Evolutionary conservation across 108 stramenopile species (phyloP).

Genomic region (Fistulifera solaris): DNA sequence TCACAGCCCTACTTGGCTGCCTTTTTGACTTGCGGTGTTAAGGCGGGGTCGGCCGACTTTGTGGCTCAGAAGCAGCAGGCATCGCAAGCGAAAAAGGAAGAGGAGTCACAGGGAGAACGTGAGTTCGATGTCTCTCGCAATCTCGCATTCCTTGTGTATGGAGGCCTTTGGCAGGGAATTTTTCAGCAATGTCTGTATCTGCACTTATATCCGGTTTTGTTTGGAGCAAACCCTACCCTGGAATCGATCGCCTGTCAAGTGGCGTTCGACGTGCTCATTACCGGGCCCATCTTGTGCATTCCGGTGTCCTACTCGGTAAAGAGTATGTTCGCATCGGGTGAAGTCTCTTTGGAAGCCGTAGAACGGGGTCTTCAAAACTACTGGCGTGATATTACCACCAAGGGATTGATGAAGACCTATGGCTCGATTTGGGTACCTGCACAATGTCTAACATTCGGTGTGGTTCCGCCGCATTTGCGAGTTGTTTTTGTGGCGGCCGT

Average conservation of each 20-base stretch:
- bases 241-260: conserved; percentile 35
- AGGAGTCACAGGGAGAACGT: neutral
- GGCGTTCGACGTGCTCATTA: conserved; percentile 32
- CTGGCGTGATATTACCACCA: conserved; percentile 30
- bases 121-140: conserved; percentile 17
- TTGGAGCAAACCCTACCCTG: conserved; percentile 31
- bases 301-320: conserved; percentile 55
- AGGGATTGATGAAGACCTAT: conserved; percentile 42
- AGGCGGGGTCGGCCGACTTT: conserved; percentile 49
- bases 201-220: conserved; percentile 35
- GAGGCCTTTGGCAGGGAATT: conserved; percentile 52
- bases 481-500: conserved; percentile 37
- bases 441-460: conserved; percentile 36
- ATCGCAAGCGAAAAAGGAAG: neutral
- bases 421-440: conserved; percentile 44
- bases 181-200: conserved; percentile 48
- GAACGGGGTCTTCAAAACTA: conserved; percentile 22
- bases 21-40: conserved; percentile 46
- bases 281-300: conserved; percentile 30
- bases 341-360: conserved; percentile 13
- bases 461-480: conserved; percentile 46
- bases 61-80: conserved; percentile 29
- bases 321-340: conserved; percentile 23
- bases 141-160: conserved; percentile 49
- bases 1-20: conserved; percentile 45